Conservation (phyloP, 345 rosid species). For the Balakata baccata region DNA sequence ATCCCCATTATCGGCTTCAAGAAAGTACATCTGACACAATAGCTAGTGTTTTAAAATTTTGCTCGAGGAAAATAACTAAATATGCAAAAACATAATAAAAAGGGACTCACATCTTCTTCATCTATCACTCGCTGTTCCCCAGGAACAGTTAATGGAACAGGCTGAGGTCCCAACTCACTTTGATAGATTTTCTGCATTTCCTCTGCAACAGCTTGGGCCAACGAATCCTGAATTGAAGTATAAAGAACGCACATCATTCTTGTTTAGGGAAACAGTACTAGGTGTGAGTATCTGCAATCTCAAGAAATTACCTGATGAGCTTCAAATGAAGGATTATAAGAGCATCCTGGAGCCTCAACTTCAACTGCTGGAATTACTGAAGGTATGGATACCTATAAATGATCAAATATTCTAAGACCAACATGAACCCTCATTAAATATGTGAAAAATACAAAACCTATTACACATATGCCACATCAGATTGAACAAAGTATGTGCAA, state of each 20-base stretch:
- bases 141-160: constrained; percentile 74
- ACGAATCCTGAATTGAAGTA: constrained; percentile 51
- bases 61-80: background rate
- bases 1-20: constrained; percentile 58
- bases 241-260: constrained; percentile 1
- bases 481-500: background rate
- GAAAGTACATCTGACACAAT: constrained; percentile 62
- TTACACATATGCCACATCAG: background rate
- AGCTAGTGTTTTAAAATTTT: constrained; percentile 12
- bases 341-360: constrained; percentile 90
- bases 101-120: constrained; percentile 65
- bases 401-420: background rate
- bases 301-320: constrained; percentile 65
- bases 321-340: constrained; percentile 39
- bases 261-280: background rate
- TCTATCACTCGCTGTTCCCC: constrained; percentile 41
- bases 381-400: constrained; percentile 43
- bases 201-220: constrained; percentile 51
- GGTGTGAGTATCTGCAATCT: background rate
- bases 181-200: constrained; percentile 87
- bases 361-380: constrained; percentile 86
- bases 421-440: background rate
- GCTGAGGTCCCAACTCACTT: constrained; percentile 81
- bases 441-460: background rate
- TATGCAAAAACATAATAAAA: background rate